Evolutionary conservation across 1,284 basidiomycete species (phyloP), one percentile per base, ranked within the genome.

Genomic region (Hypsizygus ulmarius): DNA sequence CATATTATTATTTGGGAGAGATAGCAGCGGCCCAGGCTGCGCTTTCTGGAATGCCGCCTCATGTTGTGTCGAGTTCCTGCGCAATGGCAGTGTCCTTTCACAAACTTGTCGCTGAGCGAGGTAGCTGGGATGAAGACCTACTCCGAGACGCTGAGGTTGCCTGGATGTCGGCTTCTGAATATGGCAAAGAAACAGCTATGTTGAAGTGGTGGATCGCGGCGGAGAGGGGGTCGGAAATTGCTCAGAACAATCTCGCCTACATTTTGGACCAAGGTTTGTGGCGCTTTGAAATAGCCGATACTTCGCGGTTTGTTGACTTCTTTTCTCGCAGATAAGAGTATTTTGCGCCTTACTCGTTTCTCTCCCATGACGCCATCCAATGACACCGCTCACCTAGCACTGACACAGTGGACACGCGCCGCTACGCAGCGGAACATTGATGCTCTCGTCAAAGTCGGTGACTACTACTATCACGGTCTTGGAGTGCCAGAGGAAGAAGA

Each of bases 171-270:
- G 87, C 82, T 1, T 85, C 87, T 6, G 77, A 84, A 46, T 71
- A 79, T 43, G 81, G 79, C 19, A 81, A 78, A 59, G 84, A 90
- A 57, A 72, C 78, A 47, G 89, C 90, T 1, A 81, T 97, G 69
- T 69, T 97, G n/a, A 84, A 88, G 40, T 97, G 94, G 90, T 94
- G 90, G 87, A 79, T 97, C 45, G 88, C 93, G 29, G 93, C 93
- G 3, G 97, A 99, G 70, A 75, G 90, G 55, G 97, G 97, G 0
- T 87, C 82, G 44, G 96, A 99, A 67, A 78, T 87, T 30, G 96
- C 93, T 1, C 95, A 98, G 72, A 98, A 95, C 65, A 99, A 99
- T 61, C 73, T 99, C 8, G 97, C 95, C 0, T 97, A 86, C 64
- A 78, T 96, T 49, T 72, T 99, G 39, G 94, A 97, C 62, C 90